Percentiles rank a stretch among this genome's conserved stretches.
Evolutionary conservation across 2,329 filamentous ascomycete species (phyloP).

Genomic region (Trichoderma sp.): DNA sequence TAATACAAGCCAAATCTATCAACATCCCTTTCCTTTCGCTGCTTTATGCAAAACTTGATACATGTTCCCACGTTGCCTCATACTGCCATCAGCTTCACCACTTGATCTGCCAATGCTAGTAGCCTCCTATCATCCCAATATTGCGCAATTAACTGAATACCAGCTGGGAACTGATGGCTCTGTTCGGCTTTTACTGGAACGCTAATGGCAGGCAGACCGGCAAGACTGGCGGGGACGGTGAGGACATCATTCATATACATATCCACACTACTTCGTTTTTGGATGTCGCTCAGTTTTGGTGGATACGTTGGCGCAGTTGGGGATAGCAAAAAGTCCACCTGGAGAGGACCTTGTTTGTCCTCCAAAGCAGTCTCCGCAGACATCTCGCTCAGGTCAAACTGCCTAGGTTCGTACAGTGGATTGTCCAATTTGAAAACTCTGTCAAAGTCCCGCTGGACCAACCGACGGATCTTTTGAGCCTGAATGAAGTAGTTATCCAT

Average conservation of each 20-base stretch:
- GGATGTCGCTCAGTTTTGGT: conserved; percentile 63
- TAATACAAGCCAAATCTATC: conserved; percentile 9
- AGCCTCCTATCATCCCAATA: conserved; percentile 73
- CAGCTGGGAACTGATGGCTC: conserved; percentile 42
- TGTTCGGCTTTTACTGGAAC: conserved; percentile 58
- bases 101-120: conserved; percentile 56
- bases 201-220: conserved; percentile 85
- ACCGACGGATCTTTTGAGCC: conserved; percentile 80
- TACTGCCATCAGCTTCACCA: conserved; percentile 39
- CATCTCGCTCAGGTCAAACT: conserved; percentile 64
- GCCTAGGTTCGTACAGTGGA: conserved; percentile 59
- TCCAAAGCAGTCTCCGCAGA: conserved; percentile 53
- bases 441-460: conserved; percentile 88
- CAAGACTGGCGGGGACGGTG: conserved; percentile 90
- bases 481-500: conserved; percentile 97
- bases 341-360: conserved; percentile 58
- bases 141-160: conserved; percentile 79
- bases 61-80: not conserved
- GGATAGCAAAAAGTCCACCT: conserved; percentile 83
- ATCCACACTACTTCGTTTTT: conserved; percentile 61
- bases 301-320: conserved; percentile 82
- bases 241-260: conserved; percentile 93
- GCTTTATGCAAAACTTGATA: conserved; percentile 1
- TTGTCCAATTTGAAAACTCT: conserved; percentile 70
- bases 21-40: not conserved